Conservation (phyloP, 2,329 filamentous ascomycete genomes). For the Seiridium cupressi region DNA sequence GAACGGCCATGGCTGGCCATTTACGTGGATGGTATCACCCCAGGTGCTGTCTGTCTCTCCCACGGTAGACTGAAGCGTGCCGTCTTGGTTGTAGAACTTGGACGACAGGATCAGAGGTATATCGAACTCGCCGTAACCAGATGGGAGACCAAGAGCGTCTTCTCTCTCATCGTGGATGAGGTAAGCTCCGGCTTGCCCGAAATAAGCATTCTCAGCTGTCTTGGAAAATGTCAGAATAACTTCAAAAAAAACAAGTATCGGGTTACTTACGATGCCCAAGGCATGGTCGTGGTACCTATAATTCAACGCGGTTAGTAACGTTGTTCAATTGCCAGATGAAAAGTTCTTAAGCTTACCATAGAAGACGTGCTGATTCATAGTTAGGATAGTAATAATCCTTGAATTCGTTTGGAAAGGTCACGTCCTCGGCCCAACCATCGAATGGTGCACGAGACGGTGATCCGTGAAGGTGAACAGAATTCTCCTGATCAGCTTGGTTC, state of each 20-base stretch:
- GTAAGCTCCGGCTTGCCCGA: constrained; percentile 56
- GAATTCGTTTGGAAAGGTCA: constrained; percentile 48
- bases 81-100: constrained; percentile 51
- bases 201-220: constrained; percentile 56
- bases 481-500: constrained; percentile 43
- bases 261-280: constrained; percentile 26
- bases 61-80: constrained; percentile 44
- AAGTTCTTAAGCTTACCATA: constrained; percentile 37
- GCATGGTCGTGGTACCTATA: constrained; percentile 46
- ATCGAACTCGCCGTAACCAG: constrained; percentile 42
- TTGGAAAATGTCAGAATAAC: constrained; percentile 6
- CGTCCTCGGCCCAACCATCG: constrained; percentile 55
- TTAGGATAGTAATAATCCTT: constrained; percentile 62
- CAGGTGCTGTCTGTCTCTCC: constrained; percentile 46
- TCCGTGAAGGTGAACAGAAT: constrained; percentile 55
- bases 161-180: constrained; percentile 50
- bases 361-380: constrained; percentile 45
- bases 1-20: constrained; percentile 58
- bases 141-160: constrained; percentile 45
- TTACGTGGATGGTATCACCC: constrained; percentile 58
- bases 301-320: neutral
- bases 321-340: neutral
- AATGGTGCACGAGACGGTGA: constrained; percentile 47
- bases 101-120: constrained; percentile 48
- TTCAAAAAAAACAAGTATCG: neutral